Base-by-base conservation (phyloP, 2,329 filamentous ascomycete species). In the Aspergillus fijiensis region DNA sequence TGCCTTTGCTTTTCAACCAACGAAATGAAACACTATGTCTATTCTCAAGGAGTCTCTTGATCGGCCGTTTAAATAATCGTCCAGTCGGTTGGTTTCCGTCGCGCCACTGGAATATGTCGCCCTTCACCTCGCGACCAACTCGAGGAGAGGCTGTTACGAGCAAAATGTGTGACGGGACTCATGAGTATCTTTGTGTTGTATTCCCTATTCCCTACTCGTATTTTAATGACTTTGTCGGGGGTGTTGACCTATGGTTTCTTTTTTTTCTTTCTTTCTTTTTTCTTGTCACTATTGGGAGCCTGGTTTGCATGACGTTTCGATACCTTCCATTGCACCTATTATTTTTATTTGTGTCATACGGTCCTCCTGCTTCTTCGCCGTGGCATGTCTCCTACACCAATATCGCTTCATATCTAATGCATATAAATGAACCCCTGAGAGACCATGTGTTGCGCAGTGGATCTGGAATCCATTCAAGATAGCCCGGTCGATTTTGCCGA, bases 161-260 rank as follows among this genome's bases (percentile, higher is more conserved):
- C 49, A 49, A 16, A 27, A 58, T 60, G 51, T 60, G 16, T 63
- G 58, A 63, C 39, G 61, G 48, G 55, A 45, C 45, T 56, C 52
- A 63, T 61, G 61, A 63, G 59, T 58, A 56, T 60, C 45, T 58
- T 58, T 59, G 54, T 45, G 27, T 29, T 29, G 27, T 29, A 29
- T 59, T 58, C 29, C 42, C 45, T 49, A 47, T 35, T 52, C 50
- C 45, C 27, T 47, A 50, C n/a, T 33, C 53, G n/a, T 55, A 33
- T 21, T 54, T 49, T 62, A 62, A 62, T 63, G 61, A 51, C 33
- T 45, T 49, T 16, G 19, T 49, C 42, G 29, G 27, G 27, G 53
- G 53, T 55, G 33, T 29, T 48, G 6, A 6, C 31, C 12, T 47
- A 23, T n/a, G 39, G n/a, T 47, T 53, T 42, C 7, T 5, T n/a